phyloP scores from a whole-genome alignment of 768 basidiomycete species.

The Amanita pallidorosea region DNA sequence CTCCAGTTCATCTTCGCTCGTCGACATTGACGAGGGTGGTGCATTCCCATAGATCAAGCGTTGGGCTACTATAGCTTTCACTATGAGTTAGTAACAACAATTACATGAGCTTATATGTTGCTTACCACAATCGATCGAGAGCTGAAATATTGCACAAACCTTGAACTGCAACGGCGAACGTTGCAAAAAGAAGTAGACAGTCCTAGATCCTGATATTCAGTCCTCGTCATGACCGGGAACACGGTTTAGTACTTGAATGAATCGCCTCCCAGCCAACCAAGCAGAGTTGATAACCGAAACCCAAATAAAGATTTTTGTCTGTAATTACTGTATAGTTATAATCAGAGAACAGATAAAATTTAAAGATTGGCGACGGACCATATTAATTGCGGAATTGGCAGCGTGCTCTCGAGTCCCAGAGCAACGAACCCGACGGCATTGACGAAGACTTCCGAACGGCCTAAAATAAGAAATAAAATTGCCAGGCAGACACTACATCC shows the following conservation, averaged over 20 bases:
- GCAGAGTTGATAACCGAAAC: slow-evolving; percentile 70
- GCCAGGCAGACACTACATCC: slow-evolving; percentile 48
- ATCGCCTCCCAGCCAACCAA: slow-evolving; percentile 82
- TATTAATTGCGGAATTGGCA: slow-evolving; percentile 79
- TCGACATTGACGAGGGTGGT: slow-evolving; percentile 41
- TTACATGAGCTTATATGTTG: slow-evolving; percentile 7
- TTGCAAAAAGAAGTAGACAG: slow-evolving; percentile 71
- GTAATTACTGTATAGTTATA: slow-evolving; percentile 48
- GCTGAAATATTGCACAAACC: slow-evolving; percentile 73
- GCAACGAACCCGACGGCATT: slow-evolving; percentile 64
- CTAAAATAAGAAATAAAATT: slow-evolving; percentile 68
- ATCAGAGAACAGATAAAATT: slow-evolving; percentile 1
- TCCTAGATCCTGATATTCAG: slow-evolving; percentile 27
- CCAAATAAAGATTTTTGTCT: slow-evolving; percentile 73
- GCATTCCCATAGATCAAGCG: slow-evolving; percentile 64
- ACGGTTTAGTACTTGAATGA: slow-evolving; percentile 56
- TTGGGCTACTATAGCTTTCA: slow-evolving; percentile 58
- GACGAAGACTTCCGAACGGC: slow-evolving; percentile 49
- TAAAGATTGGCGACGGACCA: slow-evolving; percentile 31
- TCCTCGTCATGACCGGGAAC: neutral
- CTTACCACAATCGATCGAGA: slow-evolving; percentile 70
- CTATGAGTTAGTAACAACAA: slow-evolving; percentile 4
- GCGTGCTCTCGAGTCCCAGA: slow-evolving; percentile 72
- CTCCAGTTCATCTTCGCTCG: slow-evolving; percentile 61
- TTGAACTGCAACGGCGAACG: slow-evolving; percentile 71